Evolutionary conservation across 805 yeast species (phyloP).

Genomic region (Sugiyamaella boreocaroliniensis): DNA sequence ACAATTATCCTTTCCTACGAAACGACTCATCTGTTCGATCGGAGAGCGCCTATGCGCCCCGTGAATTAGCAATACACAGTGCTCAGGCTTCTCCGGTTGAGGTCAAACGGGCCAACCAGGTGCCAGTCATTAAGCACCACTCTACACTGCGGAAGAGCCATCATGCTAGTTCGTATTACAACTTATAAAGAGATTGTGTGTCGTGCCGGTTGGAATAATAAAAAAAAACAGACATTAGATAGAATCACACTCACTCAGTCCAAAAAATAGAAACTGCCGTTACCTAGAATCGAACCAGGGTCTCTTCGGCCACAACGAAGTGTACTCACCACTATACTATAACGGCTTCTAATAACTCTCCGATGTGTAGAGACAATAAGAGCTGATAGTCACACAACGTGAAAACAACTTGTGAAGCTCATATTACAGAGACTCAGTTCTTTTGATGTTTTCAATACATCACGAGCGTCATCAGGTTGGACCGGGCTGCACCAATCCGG

Average conservation of each 20-base stretch:
- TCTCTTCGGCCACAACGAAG: slow-evolving; percentile 21
- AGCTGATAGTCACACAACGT: background rate
- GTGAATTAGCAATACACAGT: background rate
- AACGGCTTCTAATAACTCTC: slow-evolving; percentile 9
- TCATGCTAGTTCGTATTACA: background rate
- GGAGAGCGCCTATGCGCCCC: no score
- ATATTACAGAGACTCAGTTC: no score
- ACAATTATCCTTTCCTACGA: no score
- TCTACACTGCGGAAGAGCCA: background rate
- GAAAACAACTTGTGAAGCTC: no score
- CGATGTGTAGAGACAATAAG: background rate
- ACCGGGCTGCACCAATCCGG: no score
- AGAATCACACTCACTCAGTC: background rate
- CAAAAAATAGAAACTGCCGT: slow-evolving; percentile 10
- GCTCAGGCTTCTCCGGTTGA: background rate
- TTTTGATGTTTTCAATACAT: no score
- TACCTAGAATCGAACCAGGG: slow-evolving; percentile 22
- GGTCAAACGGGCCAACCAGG: background rate
- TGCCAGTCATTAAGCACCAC: background rate
- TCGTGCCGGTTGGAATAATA: no score
- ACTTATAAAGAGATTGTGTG: background rate
- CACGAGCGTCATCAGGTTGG: no score
- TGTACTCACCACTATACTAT: slow-evolving; percentile 20
- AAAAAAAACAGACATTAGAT: no score
- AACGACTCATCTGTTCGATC: no score